Evolutionary conservation across 139 green algal genomes (phyloP).

Genomic region (Volvox africanus): DNA sequence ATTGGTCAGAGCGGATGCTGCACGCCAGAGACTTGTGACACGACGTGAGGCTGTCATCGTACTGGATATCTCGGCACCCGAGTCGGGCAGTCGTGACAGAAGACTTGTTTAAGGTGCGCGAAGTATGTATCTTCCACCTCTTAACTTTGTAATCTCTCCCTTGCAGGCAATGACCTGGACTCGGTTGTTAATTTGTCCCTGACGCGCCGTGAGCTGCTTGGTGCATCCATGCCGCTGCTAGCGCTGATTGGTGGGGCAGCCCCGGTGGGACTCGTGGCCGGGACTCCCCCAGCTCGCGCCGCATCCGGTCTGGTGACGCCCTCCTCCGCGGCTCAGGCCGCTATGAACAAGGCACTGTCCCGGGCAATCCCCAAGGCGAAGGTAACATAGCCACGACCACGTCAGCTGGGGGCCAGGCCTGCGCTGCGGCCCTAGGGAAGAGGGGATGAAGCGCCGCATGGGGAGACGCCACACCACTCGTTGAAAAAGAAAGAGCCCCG

Average conservation of each 20-base stretch:
- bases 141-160: too few relatives aligned
- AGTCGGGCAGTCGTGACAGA: neutral
- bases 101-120: too few relatives aligned
- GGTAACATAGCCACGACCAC: constrained; percentile 32
- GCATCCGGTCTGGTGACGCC: neutral
- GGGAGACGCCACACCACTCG: too few relatives aligned
- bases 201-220: constrained; percentile 15
- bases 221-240: neutral
- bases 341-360: constrained; percentile 56
- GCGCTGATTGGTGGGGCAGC: neutral
- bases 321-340: constrained; percentile 45
- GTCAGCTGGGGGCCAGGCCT: too few relatives aligned
- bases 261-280: neutral
- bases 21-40: neutral
- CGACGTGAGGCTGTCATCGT: neutral
- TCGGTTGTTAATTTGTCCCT: neutral
- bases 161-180: too few relatives aligned
- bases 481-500: too few relatives aligned
- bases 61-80: neutral
- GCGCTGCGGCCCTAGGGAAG: too few relatives aligned
- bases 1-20: neutral
- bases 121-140: too few relatives aligned
- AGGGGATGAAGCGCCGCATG: too few relatives aligned
- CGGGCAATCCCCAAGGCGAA: constrained; percentile 60
- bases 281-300: neutral